Evolutionary conservation across 1,284 basidiomycete genomes (phyloP).

Genomic region (Pisolithus thermaeus): DNA sequence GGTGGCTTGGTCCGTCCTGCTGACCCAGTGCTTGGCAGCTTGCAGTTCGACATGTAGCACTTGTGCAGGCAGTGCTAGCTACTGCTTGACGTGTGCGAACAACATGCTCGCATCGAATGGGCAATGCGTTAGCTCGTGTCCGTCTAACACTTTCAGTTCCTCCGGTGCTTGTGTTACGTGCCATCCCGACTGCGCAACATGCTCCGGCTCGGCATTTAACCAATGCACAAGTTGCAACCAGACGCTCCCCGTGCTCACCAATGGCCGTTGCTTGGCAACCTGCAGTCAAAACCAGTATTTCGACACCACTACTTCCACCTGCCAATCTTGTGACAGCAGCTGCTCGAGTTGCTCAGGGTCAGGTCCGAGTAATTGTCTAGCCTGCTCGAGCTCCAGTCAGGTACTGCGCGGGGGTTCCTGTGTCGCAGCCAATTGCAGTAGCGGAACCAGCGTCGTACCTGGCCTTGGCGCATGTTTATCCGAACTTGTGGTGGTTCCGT

Average conservation of each 20-base stretch:
- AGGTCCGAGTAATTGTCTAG: slow-evolving; percentile 62
- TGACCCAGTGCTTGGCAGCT: slow-evolving; percentile 36
- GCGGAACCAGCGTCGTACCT: slow-evolving; percentile 47
- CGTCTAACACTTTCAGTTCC: slow-evolving; percentile 61
- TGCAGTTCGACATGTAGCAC: slow-evolving; percentile 71
- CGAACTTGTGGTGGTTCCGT: slow-evolving; percentile 55
- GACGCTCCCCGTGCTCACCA: slow-evolving; percentile 62
- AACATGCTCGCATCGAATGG: slow-evolving; percentile 62
- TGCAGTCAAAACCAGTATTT: slow-evolving; percentile 69
- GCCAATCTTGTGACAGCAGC: slow-evolving; percentile 63
- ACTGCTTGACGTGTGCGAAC: slow-evolving; percentile 66
- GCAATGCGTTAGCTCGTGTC: slow-evolving; percentile 68
- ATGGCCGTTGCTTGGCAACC: slow-evolving; percentile 68
- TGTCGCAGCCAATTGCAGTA: slow-evolving; percentile 51
- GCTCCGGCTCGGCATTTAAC: slow-evolving; percentile 64
- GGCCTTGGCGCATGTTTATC: slow-evolving; percentile 74
- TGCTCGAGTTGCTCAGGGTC: slow-evolving; percentile 70
- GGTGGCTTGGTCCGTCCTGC: slow-evolving; percentile 9
- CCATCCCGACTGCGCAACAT: slow-evolving; percentile 77
- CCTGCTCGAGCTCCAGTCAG: slow-evolving; percentile 57
- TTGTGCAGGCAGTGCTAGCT: slow-evolving; percentile 58
- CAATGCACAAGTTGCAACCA: slow-evolving; percentile 70
- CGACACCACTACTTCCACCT: slow-evolving; percentile 56
- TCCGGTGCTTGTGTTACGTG: slow-evolving; percentile 63
- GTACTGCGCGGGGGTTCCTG: slow-evolving; percentile 63